Evolutionary conservation across 179 eudicot genomes (phyloP), one percentile per base, ranked within the genome.

Genomic region (Corrigiola litoralis): DNA sequence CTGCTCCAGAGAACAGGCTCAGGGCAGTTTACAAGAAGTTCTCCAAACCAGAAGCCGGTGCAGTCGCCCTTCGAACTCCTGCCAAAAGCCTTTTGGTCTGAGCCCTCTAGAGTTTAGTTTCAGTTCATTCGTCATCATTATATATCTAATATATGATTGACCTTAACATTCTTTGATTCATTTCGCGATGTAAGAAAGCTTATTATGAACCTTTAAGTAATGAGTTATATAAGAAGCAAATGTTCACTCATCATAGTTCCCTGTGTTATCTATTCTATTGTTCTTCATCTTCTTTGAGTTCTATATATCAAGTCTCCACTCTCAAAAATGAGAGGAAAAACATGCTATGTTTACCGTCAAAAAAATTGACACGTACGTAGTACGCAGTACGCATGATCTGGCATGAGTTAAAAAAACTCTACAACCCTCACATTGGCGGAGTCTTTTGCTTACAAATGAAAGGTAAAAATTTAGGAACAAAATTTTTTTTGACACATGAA

Each of bases 1-100:
- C 40, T 24, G 95, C 85, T 3, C 82, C 83, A 10, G 89, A 78
- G 9, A 73, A 70, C 53, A 90, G 75, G 69, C 85, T 82, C 1
- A 79, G 67, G 68, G 85, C 80, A 20, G 79, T 82, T 25, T 80
- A 77, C 70, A 88, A 72, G 64, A 90, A 90, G 60, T 90, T 82
- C 53, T 84, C 88, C 0, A 76, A 66, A 21, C 67, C 85, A 0
- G 85, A 84, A 14, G 52, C 68, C 12, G 85, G 83, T 23, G 68
- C 79, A 0, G 97, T 88, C 4, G 87, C 97, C 16, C 77, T 86
- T 20, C 53, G 81, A 4, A 70, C 75, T 12, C 88, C 95, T 0
- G 95, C 92, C 73, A 85, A 85, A 63, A 59, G 42, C 72, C 84
- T 85, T 25, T 75, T 83, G 84, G 80, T 75, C 45, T 31, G 59